Percentiles rank a stretch among this genome's conserved stretches.
phyloP scores from a whole-genome alignment of 257 asterid genomes.

The Parsonsia alboflavescens region DNA sequence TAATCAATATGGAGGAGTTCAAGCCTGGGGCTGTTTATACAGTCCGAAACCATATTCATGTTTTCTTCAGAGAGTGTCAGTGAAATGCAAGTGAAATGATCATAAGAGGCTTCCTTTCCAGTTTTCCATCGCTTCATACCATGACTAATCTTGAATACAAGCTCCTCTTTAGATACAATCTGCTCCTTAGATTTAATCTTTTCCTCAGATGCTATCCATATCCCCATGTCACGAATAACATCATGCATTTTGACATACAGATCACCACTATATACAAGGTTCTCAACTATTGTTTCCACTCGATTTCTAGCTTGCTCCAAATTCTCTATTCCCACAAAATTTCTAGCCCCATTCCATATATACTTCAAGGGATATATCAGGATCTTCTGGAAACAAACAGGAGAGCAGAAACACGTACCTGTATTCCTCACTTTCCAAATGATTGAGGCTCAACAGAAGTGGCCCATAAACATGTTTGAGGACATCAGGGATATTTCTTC shows the following conservation, averaged over 20 bases:
- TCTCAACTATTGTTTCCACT: neutral
- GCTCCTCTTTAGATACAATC: neutral
- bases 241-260: neutral
- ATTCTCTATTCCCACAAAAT: neutral
- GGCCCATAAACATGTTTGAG: no score
- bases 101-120: neutral
- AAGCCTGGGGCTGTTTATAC: neutral
- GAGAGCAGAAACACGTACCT: no score
- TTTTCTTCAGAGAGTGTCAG: neutral
- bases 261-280: neutral
- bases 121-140: neutral
- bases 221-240: conserved; percentile 17
- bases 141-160: neutral
- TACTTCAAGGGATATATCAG: conserved; percentile 11
- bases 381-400: conserved; percentile 11
- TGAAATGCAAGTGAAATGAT: conserved; percentile 10
- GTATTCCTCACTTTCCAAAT: no score
- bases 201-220: neutral
- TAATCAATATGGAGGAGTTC: neutral
- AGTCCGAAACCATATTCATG: neutral
- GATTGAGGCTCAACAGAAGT: no score
- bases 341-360: conserved; percentile 15
- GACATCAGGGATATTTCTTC: no score
- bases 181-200: neutral
- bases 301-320: neutral